Evolutionary conservation across 163 green algal genomes (phyloP).

Genomic region (Scenedesmus sp.): DNA sequence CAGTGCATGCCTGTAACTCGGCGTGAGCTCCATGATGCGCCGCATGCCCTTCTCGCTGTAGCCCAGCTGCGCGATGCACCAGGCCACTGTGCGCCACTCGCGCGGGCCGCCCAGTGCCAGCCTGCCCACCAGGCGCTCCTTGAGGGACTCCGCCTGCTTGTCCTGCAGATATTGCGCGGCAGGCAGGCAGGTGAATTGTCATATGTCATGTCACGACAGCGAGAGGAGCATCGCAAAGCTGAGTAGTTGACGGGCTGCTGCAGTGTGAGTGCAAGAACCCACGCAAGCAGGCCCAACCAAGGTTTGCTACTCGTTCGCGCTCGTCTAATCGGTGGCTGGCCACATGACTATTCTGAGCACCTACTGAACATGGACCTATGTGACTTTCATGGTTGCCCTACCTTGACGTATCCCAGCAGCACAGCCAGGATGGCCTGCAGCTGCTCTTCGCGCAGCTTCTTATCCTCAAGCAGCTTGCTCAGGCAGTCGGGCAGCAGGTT

Average conservation of each 20-base stretch:
- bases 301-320: too few species aligned
- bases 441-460: constrained; percentile 18
- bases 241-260: too few species aligned
- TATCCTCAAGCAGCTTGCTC: constrained; percentile 67
- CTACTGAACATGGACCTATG: constrained; percentile 50
- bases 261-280: too few species aligned
- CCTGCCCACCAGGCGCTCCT: constrained; percentile 85
- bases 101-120: constrained; percentile 63
- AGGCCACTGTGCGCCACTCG: constrained; percentile 65
- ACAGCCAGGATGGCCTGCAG: constrained; percentile 50
- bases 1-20: constrained; percentile 87
- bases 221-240: not conserved
- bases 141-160: constrained; percentile 85
- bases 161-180: constrained; percentile 62
- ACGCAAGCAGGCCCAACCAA: too few species aligned
- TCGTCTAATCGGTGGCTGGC: too few species aligned
- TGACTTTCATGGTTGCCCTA: constrained; percentile 54
- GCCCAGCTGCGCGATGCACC: constrained; percentile 67
- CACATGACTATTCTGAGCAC: not conserved
- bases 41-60: constrained; percentile 91
- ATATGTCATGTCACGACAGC: too few species aligned
- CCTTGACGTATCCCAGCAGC: constrained; percentile 91
- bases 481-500: constrained; percentile 96
- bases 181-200: not conserved
- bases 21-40: constrained; percentile 81